Evolutionary conservation across 768 basidiomycete genomes (phyloP).

Genomic region (Lactifluus volemus): DNA sequence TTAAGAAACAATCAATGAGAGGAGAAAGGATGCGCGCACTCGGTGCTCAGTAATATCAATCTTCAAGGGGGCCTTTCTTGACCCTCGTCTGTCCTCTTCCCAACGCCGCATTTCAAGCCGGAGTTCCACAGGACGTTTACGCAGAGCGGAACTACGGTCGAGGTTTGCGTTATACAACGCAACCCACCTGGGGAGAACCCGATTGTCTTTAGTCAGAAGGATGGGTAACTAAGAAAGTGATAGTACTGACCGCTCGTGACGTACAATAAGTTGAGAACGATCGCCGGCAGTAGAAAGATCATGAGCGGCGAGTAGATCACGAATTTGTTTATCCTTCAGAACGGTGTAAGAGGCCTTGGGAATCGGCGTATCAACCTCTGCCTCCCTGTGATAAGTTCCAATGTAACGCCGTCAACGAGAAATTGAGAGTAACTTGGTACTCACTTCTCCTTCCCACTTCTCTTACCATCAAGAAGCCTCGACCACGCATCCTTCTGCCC

Average conservation of each 20-base stretch:
- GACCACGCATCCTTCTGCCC: conserved; percentile 19
- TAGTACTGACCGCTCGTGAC: conserved; percentile 22
- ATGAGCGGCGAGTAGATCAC: conserved; percentile 18
- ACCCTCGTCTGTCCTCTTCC: conserved; percentile 17
- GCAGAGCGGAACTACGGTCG: conserved; percentile 17
- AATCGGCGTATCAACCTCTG: neutral
- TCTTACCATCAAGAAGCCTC: conserved; percentile 13
- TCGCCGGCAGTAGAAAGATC: conserved; percentile 22
- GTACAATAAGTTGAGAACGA: conserved; percentile 19
- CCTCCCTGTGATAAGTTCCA: neutral
- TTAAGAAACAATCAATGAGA: neutral
- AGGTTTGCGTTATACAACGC: conserved; percentile 25
- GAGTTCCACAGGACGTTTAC: conserved; percentile 12
- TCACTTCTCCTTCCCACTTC: conserved; percentile 17
- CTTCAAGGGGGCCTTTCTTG: conserved; percentile 10
- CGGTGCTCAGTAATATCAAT: conserved; percentile 10
- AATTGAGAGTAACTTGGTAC: neutral
- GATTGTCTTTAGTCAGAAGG: neutral
- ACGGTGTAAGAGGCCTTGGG: conserved; percentile 24
- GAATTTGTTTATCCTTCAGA: conserved; percentile 21
- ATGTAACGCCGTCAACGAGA: neutral
- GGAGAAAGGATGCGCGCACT: neutral
- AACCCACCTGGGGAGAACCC: conserved; percentile 20
- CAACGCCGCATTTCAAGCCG: conserved; percentile 19
- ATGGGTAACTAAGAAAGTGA: neutral